A percentile compares a stretch with the other conserved stretches of the same genome.
Evolutionary conservation across 176 grass and related monocot species (phyloP).

Genomic region (Tillandsia leiboldiana): DNA sequence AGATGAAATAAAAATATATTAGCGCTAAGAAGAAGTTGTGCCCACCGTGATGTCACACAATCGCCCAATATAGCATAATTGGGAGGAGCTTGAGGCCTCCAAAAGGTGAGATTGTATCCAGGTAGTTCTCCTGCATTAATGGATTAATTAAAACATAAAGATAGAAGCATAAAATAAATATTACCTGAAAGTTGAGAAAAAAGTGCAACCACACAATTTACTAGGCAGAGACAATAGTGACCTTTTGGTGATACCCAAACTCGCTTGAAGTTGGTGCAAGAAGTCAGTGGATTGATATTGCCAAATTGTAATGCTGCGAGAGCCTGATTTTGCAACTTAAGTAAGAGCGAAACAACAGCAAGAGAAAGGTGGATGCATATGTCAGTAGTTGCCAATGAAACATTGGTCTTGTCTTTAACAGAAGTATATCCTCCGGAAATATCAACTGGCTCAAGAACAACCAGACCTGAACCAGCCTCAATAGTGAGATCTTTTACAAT

Average conservation of each 20-base stretch:
- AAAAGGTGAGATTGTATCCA: constrained; percentile 93
- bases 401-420: constrained; percentile 72
- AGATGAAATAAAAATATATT: background rate
- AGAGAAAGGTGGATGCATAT: constrained; percentile 92
- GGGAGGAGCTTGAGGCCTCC: constrained; percentile 86
- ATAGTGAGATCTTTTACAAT: constrained; percentile 75
- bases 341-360: constrained; percentile 67
- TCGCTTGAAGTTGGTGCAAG: constrained; percentile 84
- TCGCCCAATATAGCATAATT: constrained; percentile 98
- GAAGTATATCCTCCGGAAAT: constrained; percentile 91
- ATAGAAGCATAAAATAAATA: background rate
- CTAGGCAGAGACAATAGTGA: constrained; percentile 7
- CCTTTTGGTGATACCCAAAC: constrained; percentile 82
- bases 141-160: constrained; percentile 13
- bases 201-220: background rate
- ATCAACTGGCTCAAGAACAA: constrained; percentile 86
- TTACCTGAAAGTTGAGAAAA: background rate
- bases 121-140: constrained; percentile 48
- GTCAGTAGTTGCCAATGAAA: constrained; percentile 58
- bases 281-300: constrained; percentile 72
- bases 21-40: background rate
- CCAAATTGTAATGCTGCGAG: constrained; percentile 86
- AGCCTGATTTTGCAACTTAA: constrained; percentile 92
- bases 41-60: constrained; percentile 87
- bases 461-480: constrained; percentile 84